A percentile compares a stretch with the other conserved stretches of the same genome.
Evolutionary conservation across 2,329 filamentous ascomycete species (phyloP).

Genomic region (Penicillium sp.): DNA sequence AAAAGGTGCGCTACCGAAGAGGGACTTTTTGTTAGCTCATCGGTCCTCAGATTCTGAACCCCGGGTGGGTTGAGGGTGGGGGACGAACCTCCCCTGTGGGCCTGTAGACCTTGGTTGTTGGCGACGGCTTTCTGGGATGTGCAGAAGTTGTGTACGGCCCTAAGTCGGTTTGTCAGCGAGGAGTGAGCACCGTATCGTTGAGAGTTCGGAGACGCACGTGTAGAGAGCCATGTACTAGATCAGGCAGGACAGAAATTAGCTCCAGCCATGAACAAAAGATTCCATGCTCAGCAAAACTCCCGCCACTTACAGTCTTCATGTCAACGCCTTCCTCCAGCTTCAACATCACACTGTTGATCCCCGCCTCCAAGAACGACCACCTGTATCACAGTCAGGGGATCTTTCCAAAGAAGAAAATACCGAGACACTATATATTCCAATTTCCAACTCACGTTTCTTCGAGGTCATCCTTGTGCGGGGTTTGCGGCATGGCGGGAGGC

Average conservation of each 20-base stretch:
- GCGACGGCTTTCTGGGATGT: conserved; percentile 92
- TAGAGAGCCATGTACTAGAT: conserved; percentile 90
- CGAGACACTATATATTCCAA: background rate
- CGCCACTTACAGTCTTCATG: conserved; percentile 72
- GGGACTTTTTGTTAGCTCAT: background rate
- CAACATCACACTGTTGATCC: conserved; percentile 91
- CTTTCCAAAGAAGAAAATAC: background rate
- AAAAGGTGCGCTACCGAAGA: conserved; percentile 75
- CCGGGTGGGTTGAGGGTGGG: background rate
- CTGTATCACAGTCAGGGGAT: conserved; percentile 51
- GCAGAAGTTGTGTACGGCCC: conserved; percentile 97
- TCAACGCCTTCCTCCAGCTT: conserved; percentile 91
- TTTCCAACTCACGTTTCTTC: conserved; percentile 60
- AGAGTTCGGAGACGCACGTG: conserved; percentile 59
- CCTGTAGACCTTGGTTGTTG: conserved; percentile 54
- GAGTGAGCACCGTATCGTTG: conserved; percentile 27
- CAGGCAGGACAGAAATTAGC: conserved; percentile 21
- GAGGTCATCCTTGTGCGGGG: conserved; percentile 62
- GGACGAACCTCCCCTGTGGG: conserved; percentile 72
- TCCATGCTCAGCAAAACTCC: background rate
- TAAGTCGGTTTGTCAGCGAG: conserved; percentile 43
- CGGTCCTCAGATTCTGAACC: background rate
- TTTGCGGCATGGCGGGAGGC: conserved; percentile 45
- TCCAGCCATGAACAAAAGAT: background rate
- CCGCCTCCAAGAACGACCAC: conserved; percentile 86